Percentiles rank a stretch among this genome's conserved stretches.
Conservation (phyloP, 106 monocot genomes). For the Apostasia shenzhenica region DNA sequence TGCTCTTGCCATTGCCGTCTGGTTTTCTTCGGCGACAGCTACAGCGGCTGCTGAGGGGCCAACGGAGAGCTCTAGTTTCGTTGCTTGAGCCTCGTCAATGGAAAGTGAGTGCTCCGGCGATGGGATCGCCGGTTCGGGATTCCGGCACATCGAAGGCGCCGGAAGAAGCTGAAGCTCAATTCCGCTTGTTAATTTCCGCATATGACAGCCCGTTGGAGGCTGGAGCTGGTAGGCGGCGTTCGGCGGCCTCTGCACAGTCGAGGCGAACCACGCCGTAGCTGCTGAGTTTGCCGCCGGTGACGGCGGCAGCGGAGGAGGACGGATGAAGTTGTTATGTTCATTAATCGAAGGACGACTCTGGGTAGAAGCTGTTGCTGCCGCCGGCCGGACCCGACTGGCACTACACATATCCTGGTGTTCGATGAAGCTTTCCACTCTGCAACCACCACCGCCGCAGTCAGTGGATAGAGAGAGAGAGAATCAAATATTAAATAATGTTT, state of each 20-base stretch:
- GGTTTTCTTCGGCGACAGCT: neutral
- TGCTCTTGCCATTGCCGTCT: neutral
- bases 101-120: neutral
- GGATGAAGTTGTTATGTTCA: slow-evolving; percentile 32
- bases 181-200: neutral
- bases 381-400: slow-evolving; percentile 9
- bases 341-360: slow-evolving; percentile 33
- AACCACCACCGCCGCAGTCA: neutral
- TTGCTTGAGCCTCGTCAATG: neutral
- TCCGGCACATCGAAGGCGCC: neutral
- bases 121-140: neutral
- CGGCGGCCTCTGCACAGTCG: neutral
- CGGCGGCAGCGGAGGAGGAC: neutral
- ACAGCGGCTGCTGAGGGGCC: neutral
- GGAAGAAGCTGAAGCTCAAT: slow-evolving; percentile 19
- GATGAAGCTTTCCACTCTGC: slow-evolving; percentile 84
- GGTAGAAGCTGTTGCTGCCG: neutral
- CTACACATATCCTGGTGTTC: slow-evolving; percentile 73
- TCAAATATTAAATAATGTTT: too few species aligned
- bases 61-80: slow-evolving; percentile 8
- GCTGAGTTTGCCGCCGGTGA: neutral
- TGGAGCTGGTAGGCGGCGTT: neutral
- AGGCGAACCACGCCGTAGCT: neutral
- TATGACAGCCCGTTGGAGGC: neutral
- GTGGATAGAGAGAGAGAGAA: too few species aligned